Conservation (phyloP, 768 basidiomycete species). For the Lactifluus subvellereus region DNA sequence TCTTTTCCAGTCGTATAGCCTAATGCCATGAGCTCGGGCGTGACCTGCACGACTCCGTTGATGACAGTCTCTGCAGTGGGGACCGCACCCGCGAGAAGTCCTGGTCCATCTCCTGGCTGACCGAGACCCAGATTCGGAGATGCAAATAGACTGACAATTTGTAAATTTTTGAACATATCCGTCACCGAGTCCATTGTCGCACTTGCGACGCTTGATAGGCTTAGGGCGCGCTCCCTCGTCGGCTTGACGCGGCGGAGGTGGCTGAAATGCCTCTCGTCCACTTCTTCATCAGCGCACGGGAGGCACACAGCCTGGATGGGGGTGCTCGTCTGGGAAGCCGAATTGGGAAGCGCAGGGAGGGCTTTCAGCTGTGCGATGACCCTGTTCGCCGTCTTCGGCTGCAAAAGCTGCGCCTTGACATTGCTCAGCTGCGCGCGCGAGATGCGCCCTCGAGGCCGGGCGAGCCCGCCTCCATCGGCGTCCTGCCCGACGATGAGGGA, state of each 20-base stretch:
- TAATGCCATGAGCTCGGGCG: constrained; percentile 70
- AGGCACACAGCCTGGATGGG: constrained; percentile 81
- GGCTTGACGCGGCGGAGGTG: constrained; percentile 33
- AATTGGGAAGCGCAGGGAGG: constrained; percentile 45
- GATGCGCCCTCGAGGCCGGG: constrained; percentile 34
- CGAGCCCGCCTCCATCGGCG: constrained; percentile 10
- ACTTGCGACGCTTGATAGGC: constrained; percentile 37
- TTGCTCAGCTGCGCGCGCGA: constrained; percentile 53
- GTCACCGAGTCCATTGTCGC: constrained; percentile 48
- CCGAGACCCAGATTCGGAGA: constrained; percentile 67
- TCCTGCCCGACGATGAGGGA: constrained; percentile 58
- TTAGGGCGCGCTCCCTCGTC: background rate
- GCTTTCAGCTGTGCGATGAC: constrained; percentile 65
- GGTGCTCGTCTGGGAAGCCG: constrained; percentile 27
- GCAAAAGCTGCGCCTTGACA: constrained; percentile 59
- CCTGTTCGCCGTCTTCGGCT: constrained; percentile 62
- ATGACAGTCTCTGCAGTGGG: constrained; percentile 71
- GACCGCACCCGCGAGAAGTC: constrained; percentile 66
- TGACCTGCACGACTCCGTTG: constrained; percentile 62
- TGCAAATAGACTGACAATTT: constrained; percentile 53
- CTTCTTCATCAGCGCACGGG: constrained; percentile 54
- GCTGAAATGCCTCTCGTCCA: constrained; percentile 53
- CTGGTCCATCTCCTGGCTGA: constrained; percentile 60
- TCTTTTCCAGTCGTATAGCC: constrained; percentile 69
- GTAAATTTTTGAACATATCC: constrained; percentile 51